Percentiles rank a stretch among this genome's conserved stretches.
phyloP scores from a whole-genome alignment of 2,329 filamentous ascomycete genomes.

The Penicillium sp. region DNA sequence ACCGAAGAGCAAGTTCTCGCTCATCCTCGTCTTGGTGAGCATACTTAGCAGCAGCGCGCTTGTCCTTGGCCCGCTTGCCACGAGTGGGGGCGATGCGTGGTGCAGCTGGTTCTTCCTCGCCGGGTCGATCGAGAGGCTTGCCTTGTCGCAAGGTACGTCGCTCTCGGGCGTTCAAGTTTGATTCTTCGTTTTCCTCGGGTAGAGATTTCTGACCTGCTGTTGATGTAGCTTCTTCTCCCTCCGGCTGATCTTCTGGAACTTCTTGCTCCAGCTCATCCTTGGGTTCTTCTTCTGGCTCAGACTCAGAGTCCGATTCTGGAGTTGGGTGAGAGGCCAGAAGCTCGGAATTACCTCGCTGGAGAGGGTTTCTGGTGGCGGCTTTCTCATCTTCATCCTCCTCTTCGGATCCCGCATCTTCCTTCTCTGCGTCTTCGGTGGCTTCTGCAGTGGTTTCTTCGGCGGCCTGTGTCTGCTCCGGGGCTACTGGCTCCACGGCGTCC shows the following conservation, averaged over 20 bases:
- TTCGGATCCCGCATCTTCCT: constrained; percentile 15
- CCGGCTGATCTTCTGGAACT: not conserved
- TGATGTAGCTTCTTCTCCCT: constrained; percentile 20
- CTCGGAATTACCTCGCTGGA: constrained; percentile 20
- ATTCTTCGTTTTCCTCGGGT: constrained; percentile 20
- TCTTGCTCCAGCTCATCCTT: constrained; percentile 4
- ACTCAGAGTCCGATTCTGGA: constrained; percentile 6
- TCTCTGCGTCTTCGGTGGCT: not conserved
- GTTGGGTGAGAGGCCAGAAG: not conserved
- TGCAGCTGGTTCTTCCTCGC: constrained; percentile 16
- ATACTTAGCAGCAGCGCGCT: constrained; percentile 87
- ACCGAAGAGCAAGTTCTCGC: constrained; percentile 72
- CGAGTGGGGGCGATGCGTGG: constrained; percentile 47
- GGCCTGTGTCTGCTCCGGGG: constrained; percentile 16
- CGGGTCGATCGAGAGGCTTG: constrained; percentile 25
- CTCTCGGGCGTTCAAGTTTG: constrained; percentile 47
- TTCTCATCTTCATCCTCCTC: constrained; percentile 26
- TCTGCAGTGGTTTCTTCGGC: constrained; percentile 18
- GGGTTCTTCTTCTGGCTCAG: constrained; percentile 27
- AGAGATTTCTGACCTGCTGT: constrained; percentile 26
- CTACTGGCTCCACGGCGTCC: constrained; percentile 19
- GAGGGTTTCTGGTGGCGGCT: constrained; percentile 17
- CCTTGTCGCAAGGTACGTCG: constrained; percentile 34
- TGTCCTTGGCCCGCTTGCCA: constrained; percentile 77
- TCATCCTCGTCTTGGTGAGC: constrained; percentile 94